Conservation (phyloP, 805 yeast genomes). For the Saccharomycopsis capsularis region DNA sequence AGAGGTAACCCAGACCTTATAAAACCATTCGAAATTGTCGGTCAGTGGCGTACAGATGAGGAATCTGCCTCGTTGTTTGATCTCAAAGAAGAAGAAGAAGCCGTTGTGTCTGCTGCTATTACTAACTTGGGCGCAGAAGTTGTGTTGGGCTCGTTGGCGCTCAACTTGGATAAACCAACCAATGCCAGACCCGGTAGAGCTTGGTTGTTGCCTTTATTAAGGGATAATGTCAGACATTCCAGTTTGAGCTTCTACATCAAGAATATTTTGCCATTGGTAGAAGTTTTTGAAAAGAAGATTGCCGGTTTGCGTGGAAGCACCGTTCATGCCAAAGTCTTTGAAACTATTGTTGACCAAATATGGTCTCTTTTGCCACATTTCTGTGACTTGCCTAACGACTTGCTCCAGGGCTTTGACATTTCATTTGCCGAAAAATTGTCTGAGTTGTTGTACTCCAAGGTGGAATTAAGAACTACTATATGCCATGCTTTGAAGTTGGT, state of each 20-base stretch:
- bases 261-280: slow-evolving; percentile 60
- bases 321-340: slow-evolving; percentile 67
- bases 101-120: slow-evolving; percentile 72
- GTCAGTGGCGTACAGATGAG: slow-evolving; percentile 66
- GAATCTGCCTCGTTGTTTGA: slow-evolving; percentile 38
- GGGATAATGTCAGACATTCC: slow-evolving; percentile 78
- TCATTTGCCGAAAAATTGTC: slow-evolving; percentile 72
- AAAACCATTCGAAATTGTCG: slow-evolving; percentile 61
- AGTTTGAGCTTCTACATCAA: slow-evolving; percentile 54
- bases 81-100: slow-evolving; percentile 68
- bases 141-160: slow-evolving; percentile 67
- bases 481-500: slow-evolving; percentile 75
- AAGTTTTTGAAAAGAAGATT: slow-evolving; percentile 45
- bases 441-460: slow-evolving; percentile 65
- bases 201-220: slow-evolving; percentile 85
- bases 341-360: slow-evolving; percentile 82
- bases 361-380: slow-evolving; percentile 90
- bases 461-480: slow-evolving; percentile 69
- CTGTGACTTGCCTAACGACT: slow-evolving; percentile 79
- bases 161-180: slow-evolving; percentile 58
- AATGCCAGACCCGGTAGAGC: slow-evolving; percentile 73
- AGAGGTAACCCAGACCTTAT: slow-evolving; percentile 68
- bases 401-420: slow-evolving; percentile 56
- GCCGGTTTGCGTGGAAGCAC: slow-evolving; percentile 45
- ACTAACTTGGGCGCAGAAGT: slow-evolving; percentile 80